Evolutionary conservation across 495 filamentous ascomycete species (phyloP).

Genomic region (Hyaloscypha hepaticicola): DNA sequence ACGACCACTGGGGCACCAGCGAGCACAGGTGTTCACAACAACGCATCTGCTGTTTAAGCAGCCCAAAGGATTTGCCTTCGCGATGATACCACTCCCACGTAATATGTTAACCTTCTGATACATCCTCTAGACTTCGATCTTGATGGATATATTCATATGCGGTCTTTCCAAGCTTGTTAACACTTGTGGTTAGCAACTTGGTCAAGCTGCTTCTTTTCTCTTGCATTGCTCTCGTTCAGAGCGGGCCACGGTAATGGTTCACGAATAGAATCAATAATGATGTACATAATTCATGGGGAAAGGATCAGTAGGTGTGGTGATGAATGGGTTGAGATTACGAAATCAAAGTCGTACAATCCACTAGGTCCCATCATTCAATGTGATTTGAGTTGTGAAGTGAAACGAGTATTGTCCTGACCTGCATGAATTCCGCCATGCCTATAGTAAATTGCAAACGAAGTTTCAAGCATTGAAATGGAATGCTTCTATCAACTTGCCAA

Average conservation of each 20-base stretch:
- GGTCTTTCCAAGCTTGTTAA: neutral
- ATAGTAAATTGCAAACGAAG: neutral
- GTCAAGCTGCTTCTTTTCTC: neutral
- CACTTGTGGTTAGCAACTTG: neutral
- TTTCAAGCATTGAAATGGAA: no score
- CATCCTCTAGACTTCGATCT: neutral
- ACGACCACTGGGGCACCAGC: neutral
- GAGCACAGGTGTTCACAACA: neutral
- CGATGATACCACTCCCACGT: neutral
- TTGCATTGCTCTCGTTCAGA: neutral
- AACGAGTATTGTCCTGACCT: no score
- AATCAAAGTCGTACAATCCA: neutral
- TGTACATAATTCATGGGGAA: neutral
- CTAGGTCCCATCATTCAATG: neutral
- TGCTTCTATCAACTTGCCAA: no score
- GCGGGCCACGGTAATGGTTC: neutral
- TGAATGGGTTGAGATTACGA: neutral
- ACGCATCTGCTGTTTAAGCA: neutral
- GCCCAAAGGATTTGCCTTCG: neutral
- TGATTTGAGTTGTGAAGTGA: neutral
- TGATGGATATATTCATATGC: neutral
- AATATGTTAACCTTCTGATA: neutral
- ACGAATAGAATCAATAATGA: neutral
- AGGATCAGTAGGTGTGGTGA: neutral
- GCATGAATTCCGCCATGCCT: no score